Evolutionary conservation across 2,329 filamentous ascomycete genomes (phyloP), one percentile per base, ranked within the genome.

Genomic region (Fusarium succisae): DNA sequence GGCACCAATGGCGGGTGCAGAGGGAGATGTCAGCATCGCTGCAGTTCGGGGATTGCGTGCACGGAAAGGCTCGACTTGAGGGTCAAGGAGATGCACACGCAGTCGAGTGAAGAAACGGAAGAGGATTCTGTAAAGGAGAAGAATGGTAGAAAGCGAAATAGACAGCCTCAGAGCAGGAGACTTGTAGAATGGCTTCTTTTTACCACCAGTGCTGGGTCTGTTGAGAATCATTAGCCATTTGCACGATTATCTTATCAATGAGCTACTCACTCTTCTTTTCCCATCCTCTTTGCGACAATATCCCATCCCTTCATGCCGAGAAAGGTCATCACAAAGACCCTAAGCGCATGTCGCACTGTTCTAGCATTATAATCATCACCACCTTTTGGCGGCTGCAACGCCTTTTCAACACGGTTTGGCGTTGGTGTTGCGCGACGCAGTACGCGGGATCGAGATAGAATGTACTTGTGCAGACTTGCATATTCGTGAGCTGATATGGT

Each of bases 1-100:
- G 11, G 96, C 95, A 17, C 96, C 96, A n/a, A 98, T 88, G 5
- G 95, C 95, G 2, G 96, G 96, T 2, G 96, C 93, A 80, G 95
- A 93, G 15, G 89, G 88, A 5, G 94, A 97, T 0, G 95, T 98
- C 65, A 99, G 86, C 0, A 93, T 90, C 26, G 86, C 87, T 1
- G 93, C 89, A 18, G 95, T 90, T 24, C 90, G 89, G 2, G 95
- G 95, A 78, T 98, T 98, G 61, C 96, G 92, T 65, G 88, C 86
- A 20, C 95, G 90, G 83, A 98, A 98, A 0, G 94, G 92, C 62
- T 89, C 88, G 3, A 95, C 94, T 64, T 94, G 90, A n/a, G 94
- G 89, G 41, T 93, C 91, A 47, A 97, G 90, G 8, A 99, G 87
- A 73, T 94, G 94, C 4, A 89, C 87, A 54, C 96, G 92, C 48